Evolutionary conservation across 192 early-diverging fungal species (phyloP), one percentile per base, ranked within the genome.

Genomic region (Radiomyces spectabilis): DNA sequence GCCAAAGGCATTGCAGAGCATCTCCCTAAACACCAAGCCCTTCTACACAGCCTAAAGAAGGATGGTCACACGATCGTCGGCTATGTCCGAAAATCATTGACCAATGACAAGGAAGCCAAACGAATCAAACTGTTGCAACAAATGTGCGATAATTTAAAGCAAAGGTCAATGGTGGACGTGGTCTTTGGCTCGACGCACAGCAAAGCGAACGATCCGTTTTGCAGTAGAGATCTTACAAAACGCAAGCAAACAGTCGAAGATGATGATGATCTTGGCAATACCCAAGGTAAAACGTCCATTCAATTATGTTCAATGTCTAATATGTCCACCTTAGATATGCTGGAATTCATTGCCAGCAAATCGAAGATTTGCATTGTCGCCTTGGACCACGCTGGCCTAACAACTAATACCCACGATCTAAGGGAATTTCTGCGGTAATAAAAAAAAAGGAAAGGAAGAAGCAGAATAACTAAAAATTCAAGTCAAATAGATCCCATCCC

Each of bases 1-100:
- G n/a, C n/a, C n/a, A n/a, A n/a, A n/a, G n/a, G n/a, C n/a, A n/a
- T n/a, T n/a, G n/a, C n/a, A n/a, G n/a, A n/a, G n/a, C n/a, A n/a
- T n/a, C n/a, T n/a, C n/a, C n/a, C n/a, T n/a, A n/a, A 52, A 21
- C 41, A 55, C 54, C 54, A 55, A 45, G 42, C 42, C 34, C 30
- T 33, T 13, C 30, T 55, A 18, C 34, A 43, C 16, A 46, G 35
- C 10, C 2, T 37, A 46, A 57, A 57, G 55, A 48, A 48, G 43
- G 45, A 57, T 24, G 44, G 44, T 40, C 48, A 48, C 26, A 25
- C 35, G 29, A 41, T 57, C 15, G 34, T 55, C 33, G 53, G 53
- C 22, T 55, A 55, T 29, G 26, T 16, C 32, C 31, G 55, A 48
- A 48, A 57, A 44, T 43, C 41, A 33, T 32, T 32, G 35, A 33